Percentiles rank a stretch among this genome's conserved stretches.
Conservation (phyloP, 495 filamentous ascomycete species). For the Pyrenula aspistea region DNA sequence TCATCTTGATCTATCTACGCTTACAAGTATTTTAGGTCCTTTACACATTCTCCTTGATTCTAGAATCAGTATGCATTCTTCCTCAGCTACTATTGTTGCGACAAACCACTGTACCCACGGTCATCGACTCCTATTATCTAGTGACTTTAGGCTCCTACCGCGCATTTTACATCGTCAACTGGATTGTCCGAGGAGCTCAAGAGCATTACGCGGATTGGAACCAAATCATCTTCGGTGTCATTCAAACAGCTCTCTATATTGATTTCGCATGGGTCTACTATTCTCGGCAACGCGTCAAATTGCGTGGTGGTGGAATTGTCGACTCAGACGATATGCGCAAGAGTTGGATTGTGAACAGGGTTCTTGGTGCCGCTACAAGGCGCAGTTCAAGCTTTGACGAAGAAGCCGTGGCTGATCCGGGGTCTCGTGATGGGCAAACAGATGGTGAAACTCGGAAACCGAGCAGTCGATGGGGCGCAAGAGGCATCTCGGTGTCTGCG, state of each 20-base stretch:
- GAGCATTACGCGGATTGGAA: constrained; percentile 56
- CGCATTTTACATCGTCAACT: constrained; percentile 82
- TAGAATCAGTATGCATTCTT: constrained; percentile 83
- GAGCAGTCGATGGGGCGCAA: constrained; percentile 55
- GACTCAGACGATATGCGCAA: constrained; percentile 79
- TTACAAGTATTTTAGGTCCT: constrained; percentile 37
- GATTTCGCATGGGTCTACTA: constrained; percentile 99
- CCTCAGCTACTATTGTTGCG: constrained; percentile 86
- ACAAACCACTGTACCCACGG: constrained; percentile 89
- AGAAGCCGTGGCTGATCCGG: constrained; percentile 6
- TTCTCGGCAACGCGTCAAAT: constrained; percentile 84
- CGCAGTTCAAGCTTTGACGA: constrained; percentile 14
- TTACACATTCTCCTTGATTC: constrained; percentile 78
- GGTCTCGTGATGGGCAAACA: constrained; percentile 3
- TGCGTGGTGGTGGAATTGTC: constrained; percentile 82
- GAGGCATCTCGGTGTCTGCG: constrained; percentile 70
- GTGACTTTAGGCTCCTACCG: constrained; percentile 82
- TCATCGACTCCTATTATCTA: constrained; percentile 92
- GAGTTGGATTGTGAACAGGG: constrained; percentile 57
- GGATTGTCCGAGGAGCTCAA: constrained; percentile 57
- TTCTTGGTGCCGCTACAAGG: constrained; percentile 25
- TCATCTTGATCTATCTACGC: not conserved
- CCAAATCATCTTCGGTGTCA: constrained; percentile 68
- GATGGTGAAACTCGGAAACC: constrained; percentile 10
- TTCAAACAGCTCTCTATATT: constrained; percentile 83